Evolutionary conservation across 352 stramenopile genomes (phyloP), one percentile per base, ranked within the genome.

Genomic region (Pythium dissimile): DNA sequence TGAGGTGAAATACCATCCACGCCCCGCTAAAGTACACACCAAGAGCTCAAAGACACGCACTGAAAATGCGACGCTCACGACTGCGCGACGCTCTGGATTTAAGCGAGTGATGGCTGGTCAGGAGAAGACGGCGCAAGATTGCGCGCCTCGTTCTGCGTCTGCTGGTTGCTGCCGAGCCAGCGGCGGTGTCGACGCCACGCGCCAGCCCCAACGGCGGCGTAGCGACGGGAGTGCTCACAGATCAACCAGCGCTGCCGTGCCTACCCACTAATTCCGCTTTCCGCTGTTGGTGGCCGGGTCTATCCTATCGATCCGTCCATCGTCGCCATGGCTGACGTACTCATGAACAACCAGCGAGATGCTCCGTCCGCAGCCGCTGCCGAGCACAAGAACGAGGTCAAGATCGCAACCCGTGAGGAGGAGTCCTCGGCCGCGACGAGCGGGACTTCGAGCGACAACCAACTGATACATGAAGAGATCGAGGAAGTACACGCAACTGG

Each of bases 1-100:
- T 50, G 30, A 63, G 46, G 46, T 63, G 30, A 38, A 54, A 42
- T n/a, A n/a, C n/a, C n/a, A n/a, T n/a, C n/a, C n/a, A n/a, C 15
- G 1, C 20, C 10, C 24, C 1, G 18, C 23, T 13, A 15, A 47
- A 41, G 5, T 20, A 26, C 28, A 5, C 15, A 21, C 26, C 1
- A 9, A 2, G 44, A 37, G 47, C 24, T 31, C 44, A 64, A 64
- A 64, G 57, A 64, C 57, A 64, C 57, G 57, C 57, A 59, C 30
- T 13, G 8, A 6, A 23, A 5, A n/a, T 54, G 57, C 48, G 48
- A 64, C 54, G n/a, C n/a, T n/a, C n/a, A 48, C 44, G 57, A 64
- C 49, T 39, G 39, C 41, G 57, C 55, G 46, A 63, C 55, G 38
- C 38, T 13, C 30, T 38, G 20, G 11, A n/a, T n/a, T 6, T 32